Percentiles rank a stretch among this genome's conserved stretches.
These are phyloP conservation scores for Linnemannia elongata DNA, from an alignment of 192 early-diverging fungal species.

Conservation along the genomic window DNA sequence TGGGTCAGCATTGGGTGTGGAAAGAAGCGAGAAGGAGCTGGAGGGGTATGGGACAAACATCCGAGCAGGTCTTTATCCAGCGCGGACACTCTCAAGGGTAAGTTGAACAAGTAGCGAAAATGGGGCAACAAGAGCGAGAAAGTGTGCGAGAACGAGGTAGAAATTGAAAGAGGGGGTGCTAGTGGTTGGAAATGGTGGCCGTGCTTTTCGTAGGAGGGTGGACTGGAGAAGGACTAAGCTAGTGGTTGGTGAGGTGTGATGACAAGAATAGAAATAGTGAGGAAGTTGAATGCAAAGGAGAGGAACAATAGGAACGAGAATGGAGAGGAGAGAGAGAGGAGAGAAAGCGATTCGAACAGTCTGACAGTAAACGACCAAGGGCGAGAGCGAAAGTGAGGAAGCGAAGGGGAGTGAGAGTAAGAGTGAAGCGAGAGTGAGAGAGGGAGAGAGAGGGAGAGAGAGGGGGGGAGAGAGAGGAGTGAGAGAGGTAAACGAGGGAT, in stretches of 20 bases:
- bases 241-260: not conserved
- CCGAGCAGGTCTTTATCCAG: slow-evolving; percentile 14
- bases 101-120: not conserved
- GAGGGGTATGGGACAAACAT: slow-evolving; percentile 38
- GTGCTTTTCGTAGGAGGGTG: not conserved
- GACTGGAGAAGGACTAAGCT: not conserved
- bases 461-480: not conserved
- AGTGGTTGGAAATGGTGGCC: not conserved
- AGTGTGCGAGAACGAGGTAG: too few species aligned
- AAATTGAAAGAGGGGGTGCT: not conserved
- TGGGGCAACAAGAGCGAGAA: not conserved
- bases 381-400: not conserved
- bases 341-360: not conserved
- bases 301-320: not conserved
- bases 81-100: not conserved
- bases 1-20: not conserved
- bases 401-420: not conserved
- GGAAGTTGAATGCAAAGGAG: not conserved
- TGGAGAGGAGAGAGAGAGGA: not conserved
- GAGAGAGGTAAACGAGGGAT: not conserved
- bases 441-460: not conserved
- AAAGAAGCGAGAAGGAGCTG: not conserved
- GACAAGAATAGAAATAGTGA: not conserved
- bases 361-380: not conserved
- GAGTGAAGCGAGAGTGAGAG: not conserved